A percentile compares a stretch with the other conserved stretches of the same genome.
Evolutionary conservation across 352 stramenopile species (phyloP).

Genomic region (Phytopythium cucurbitacearum): DNA sequence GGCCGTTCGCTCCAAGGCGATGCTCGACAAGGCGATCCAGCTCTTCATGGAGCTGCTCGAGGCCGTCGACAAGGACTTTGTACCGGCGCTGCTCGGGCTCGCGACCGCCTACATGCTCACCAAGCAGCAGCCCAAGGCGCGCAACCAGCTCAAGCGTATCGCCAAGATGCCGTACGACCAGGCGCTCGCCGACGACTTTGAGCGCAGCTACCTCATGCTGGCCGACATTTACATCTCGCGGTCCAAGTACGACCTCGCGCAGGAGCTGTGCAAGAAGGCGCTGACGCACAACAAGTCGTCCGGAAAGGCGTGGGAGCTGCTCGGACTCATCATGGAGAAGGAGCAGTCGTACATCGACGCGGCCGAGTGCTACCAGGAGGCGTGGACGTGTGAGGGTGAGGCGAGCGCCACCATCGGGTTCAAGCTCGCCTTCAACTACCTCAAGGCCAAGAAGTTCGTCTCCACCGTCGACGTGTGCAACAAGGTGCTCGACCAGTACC

Average conservation of each 20-base stretch:
- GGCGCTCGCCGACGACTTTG: conserved; percentile 89
- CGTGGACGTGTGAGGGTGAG: conserved; percentile 77
- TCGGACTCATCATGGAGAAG: conserved; percentile 94
- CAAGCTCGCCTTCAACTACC: conserved; percentile 95
- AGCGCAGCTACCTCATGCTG: conserved; percentile 91
- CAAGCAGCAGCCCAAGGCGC: conserved; percentile 89
- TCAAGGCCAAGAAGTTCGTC: conserved; percentile 92
- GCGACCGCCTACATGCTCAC: conserved; percentile 91
- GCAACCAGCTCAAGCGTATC: conserved; percentile 94
- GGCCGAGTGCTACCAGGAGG: conserved; percentile 91
- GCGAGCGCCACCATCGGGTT: conserved; percentile 89
- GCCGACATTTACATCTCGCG: conserved; percentile 91
- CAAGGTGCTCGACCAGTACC: conserved; percentile 91
- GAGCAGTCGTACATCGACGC: conserved; percentile 91
- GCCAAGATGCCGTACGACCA: conserved; percentile 91
- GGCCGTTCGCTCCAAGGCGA: conserved; percentile 71
- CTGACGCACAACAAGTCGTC: conserved; percentile 93
- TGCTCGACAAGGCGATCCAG: conserved; percentile 87
- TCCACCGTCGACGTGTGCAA: conserved; percentile 91
- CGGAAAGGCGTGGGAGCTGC: conserved; percentile 89
- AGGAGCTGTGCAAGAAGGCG: conserved; percentile 91
- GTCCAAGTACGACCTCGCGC: conserved; percentile 91
- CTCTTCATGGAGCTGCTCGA: conserved; percentile 91
- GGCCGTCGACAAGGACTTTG: conserved; percentile 78
- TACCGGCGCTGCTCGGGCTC: conserved; percentile 88